phyloP scores from a whole-genome alignment of 2,329 filamentous ascomycete genomes.

The Claviceps fusiformis region DNA sequence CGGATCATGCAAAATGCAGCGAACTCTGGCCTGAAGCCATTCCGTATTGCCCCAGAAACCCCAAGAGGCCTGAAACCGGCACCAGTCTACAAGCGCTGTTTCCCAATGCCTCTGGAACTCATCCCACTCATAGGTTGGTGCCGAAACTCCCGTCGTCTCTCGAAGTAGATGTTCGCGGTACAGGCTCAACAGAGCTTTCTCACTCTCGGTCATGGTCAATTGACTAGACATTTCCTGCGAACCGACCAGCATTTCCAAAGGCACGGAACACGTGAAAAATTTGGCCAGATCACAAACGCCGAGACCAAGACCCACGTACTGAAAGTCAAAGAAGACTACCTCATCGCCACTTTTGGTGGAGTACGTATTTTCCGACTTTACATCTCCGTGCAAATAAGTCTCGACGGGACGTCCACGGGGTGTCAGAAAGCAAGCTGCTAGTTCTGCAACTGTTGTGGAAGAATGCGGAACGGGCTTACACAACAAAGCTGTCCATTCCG shows the following conservation, averaged over 20 bases:
- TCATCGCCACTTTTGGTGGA: slow-evolving; percentile 31
- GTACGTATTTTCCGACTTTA: slow-evolving; percentile 57
- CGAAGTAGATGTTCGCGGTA: slow-evolving; percentile 30
- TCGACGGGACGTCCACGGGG: slow-evolving; percentile 31
- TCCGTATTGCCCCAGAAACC: slow-evolving; percentile 47
- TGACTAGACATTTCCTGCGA: slow-evolving; percentile 17
- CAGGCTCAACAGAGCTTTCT: slow-evolving; percentile 33
- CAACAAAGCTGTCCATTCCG: slow-evolving; percentile 41
- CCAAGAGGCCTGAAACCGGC: slow-evolving; percentile 46
- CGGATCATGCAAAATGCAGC: slow-evolving; percentile 31
- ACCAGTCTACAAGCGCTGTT: slow-evolving; percentile 53
- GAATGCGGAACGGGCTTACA: slow-evolving; percentile 21
- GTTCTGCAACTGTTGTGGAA: slow-evolving; percentile 31
- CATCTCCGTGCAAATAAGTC: slow-evolving; percentile 53
- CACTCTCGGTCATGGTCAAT: slow-evolving; percentile 36
- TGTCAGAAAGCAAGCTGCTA: slow-evolving; percentile 36
- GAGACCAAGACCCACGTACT: slow-evolving; percentile 50
- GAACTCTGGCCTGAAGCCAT: slow-evolving; percentile 42
- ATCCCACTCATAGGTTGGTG: slow-evolving; percentile 35
- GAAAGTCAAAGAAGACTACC: slow-evolving; percentile 56
- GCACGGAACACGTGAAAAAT: slow-evolving; percentile 52
- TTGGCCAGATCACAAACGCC: slow-evolving; percentile 56
- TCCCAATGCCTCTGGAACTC: slow-evolving; percentile 49
- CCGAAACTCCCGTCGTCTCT: not conserved
- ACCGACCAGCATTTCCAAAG: slow-evolving; percentile 34